These are phyloP conservation scores for Neocucurbitaria cava DNA, from an alignment of 2,329 filamentous ascomycete species.

Conservation along the genomic window DNA sequence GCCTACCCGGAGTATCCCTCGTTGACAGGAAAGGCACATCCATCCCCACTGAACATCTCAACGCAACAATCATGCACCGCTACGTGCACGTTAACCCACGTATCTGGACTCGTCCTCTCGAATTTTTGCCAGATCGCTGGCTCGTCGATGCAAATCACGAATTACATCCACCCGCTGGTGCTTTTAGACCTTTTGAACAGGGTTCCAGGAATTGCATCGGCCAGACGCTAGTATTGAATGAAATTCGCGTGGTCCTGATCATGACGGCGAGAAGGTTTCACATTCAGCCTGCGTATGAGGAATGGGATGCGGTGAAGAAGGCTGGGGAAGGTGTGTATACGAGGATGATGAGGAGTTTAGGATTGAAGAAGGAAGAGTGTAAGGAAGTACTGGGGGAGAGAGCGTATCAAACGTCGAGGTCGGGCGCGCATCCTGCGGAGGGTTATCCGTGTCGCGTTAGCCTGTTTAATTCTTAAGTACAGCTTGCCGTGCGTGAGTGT, in stretches of 20 bases:
- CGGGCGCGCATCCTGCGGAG: background rate
- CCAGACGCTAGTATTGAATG: slow-evolving; percentile 46
- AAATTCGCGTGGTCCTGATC: slow-evolving; percentile 17
- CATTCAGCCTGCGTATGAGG: slow-evolving; percentile 15
- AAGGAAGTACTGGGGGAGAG: background rate
- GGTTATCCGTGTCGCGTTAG: background rate
- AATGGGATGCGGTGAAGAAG: slow-evolving; percentile 13
- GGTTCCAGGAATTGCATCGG: slow-evolving; percentile 50
- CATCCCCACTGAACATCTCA: slow-evolving; percentile 16
- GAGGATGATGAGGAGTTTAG: background rate
- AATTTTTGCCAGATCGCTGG: slow-evolving; percentile 35
- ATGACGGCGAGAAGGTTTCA: slow-evolving; percentile 14
- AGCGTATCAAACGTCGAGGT: background rate
- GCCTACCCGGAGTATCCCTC: slow-evolving; percentile 3
- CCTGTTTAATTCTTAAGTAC: too few relatives aligned
- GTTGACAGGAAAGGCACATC: slow-evolving; percentile 5
- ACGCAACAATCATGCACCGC: slow-evolving; percentile 11
- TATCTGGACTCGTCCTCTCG: slow-evolving; percentile 16
- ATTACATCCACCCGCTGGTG: slow-evolving; percentile 13
- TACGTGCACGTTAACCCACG: slow-evolving; percentile 22
- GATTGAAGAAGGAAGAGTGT: background rate
- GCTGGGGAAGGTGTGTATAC: background rate
- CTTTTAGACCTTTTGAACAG: slow-evolving; percentile 47
- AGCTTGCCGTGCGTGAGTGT: too few relatives aligned
- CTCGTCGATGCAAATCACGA: slow-evolving; percentile 8